These are phyloP conservation scores for Emergomyces pasteurianus DNA, from an alignment of 2,329 filamentous ascomycete genomes.

Conservation along the genomic window DNA sequence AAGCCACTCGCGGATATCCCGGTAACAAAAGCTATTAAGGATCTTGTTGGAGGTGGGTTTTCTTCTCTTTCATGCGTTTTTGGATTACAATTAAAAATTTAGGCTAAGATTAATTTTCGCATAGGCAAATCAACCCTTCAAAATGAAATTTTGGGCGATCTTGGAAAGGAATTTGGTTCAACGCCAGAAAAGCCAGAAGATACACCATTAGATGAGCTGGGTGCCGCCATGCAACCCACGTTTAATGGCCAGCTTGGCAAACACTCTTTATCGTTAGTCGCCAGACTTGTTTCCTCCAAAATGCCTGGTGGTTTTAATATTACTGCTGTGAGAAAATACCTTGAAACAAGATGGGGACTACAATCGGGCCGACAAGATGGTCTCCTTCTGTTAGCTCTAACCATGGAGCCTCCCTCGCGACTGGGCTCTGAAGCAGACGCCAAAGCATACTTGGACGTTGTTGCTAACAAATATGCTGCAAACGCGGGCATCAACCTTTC, in stretches of 20 bases:
- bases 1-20: conserved; percentile 82
- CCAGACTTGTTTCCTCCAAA: conserved; percentile 91
- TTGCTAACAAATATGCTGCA: conserved; percentile 78
- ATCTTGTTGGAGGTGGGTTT: conserved; percentile 83
- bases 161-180: conserved; percentile 96
- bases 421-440: conserved; percentile 82
- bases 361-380: conserved; percentile 81
- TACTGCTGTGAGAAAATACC: conserved; percentile 84
- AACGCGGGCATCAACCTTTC: conserved; percentile 75
- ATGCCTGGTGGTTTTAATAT: conserved; percentile 99
- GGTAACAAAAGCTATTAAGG: conserved; percentile 93
- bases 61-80: not conserved
- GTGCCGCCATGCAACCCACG: conserved; percentile 92
- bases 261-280: conserved; percentile 85
- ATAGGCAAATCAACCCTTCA: conserved; percentile 94
- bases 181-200: conserved; percentile 98
- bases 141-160: conserved; percentile 94
- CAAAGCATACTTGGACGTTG: conserved; percentile 81
- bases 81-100: not conserved
- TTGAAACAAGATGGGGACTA: conserved; percentile 88
- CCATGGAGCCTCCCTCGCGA: conserved; percentile 81
- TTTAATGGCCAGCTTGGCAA: conserved; percentile 98
- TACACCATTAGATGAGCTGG: conserved; percentile 86
- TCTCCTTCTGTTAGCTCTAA: conserved; percentile 75
- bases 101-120: not conserved